phyloP scores from a whole-genome alignment of 2,329 filamentous ascomycete genomes.

The Colletotrichum tamarilloi region DNA sequence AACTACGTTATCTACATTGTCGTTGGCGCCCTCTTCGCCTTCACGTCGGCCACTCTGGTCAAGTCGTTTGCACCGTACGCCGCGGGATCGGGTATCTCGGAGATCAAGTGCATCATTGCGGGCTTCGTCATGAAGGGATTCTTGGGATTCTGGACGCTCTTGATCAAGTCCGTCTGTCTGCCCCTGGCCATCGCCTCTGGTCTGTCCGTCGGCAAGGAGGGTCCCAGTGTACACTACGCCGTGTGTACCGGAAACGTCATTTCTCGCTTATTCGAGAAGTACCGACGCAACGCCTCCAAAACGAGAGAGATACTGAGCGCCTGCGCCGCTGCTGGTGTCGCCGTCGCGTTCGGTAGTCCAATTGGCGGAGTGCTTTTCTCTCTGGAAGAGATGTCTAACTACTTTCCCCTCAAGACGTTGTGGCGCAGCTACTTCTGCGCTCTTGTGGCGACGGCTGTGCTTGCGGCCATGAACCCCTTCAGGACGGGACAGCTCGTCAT shows the following conservation, averaged over 20 bases:
- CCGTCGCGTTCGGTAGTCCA: constrained; percentile 95
- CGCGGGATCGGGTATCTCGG: constrained; percentile 94
- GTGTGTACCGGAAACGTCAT: constrained; percentile 98
- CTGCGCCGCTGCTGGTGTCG: constrained; percentile 93
- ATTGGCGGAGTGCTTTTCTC: constrained; percentile 98
- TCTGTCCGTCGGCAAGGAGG: constrained; percentile 95
- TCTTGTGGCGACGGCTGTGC: constrained; percentile 89
- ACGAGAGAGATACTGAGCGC: constrained; percentile 95
- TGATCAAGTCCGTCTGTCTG: constrained; percentile 93
- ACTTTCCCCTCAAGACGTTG: constrained; percentile 96
- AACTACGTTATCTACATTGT: constrained; percentile 92
- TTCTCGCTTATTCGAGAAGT: constrained; percentile 91
- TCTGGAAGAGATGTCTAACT: constrained; percentile 95
- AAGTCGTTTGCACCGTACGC: constrained; percentile 95
- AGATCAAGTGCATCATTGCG: constrained; percentile 99
- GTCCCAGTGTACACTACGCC: constrained; percentile 98
- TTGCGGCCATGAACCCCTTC: constrained; percentile 98
- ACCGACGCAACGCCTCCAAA: constrained; percentile 90
- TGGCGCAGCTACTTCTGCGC: constrained; percentile 99
- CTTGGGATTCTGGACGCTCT: constrained; percentile 86
- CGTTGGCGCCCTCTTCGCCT: constrained; percentile 86
- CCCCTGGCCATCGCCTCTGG: constrained; percentile 95
- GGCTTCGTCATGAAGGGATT: constrained; percentile 99
- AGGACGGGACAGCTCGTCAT: constrained; percentile 97
- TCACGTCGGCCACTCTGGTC: constrained; percentile 84